Evolutionary conservation across 2,329 filamentous ascomycete species (phyloP), one percentile per base, ranked within the genome.

Genomic region (Thermothelomyces thermophilus): DNA sequence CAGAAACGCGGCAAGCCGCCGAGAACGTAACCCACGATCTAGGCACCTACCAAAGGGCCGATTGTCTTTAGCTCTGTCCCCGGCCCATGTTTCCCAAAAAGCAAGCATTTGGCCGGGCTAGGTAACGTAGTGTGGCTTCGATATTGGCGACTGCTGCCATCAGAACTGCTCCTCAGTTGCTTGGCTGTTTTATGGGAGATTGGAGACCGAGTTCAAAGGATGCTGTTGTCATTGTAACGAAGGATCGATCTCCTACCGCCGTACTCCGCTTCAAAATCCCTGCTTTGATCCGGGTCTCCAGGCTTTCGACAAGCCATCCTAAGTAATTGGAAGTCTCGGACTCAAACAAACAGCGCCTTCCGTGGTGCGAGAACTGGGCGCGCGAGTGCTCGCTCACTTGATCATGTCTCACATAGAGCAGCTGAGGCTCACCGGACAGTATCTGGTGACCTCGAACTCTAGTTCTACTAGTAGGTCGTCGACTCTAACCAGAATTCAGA

Each of bases 1-100:
- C 50, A 24, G 35, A 16, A 39, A 43, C 40, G 26, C 24, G 31
- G 14, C 11, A 13, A 7, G 19, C 33, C 17, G 19, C 14, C 31
- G 17, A 20, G 26, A 19, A 39, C 3, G 41, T 28, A 4, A 13
- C n/a, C 14, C 17, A 17, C 20, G 9, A 17, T 19, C 17, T 14
- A 13, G 22, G n/a, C 26, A 9, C 37, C 48, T 33, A 34, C 39
- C 41, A 48, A 52, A 45, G 50, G 50, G 50, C 50, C 50, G 50
- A 52, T 45, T 51, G 39, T 39, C 9, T 30, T 20, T 34, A 40
- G 24, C 33, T 33, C 34, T 26, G 16, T 36, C 10, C 10, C n/a
- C 50, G 44, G 44, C 8, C 3, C 22, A 48, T 9, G 30, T 6
- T n/a, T 14, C 47, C 33, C n/a, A n/a, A 22, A 41, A 47, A 41